These are phyloP conservation scores for Parmelia sp. DNA, from an alignment of 495 filamentous ascomycete species.

Conservation along the genomic window DNA sequence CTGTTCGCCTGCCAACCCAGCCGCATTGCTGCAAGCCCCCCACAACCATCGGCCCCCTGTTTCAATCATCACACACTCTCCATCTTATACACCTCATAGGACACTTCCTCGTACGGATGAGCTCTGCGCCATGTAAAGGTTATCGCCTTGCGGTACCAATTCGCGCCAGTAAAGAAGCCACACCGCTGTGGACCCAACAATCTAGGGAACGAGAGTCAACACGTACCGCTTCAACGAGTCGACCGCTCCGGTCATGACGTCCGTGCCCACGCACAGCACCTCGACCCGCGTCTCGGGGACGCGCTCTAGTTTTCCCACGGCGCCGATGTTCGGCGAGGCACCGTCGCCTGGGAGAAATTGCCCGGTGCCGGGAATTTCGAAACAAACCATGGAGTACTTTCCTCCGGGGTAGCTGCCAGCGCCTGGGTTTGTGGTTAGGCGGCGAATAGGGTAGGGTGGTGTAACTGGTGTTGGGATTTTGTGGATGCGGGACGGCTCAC, in stretches of 20 bases:
- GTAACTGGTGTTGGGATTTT: too few relatives aligned
- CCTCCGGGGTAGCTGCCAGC: constrained; percentile 41
- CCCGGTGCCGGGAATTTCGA: constrained; percentile 36
- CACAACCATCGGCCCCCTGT: neutral
- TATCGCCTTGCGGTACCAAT: neutral
- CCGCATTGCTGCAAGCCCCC: neutral
- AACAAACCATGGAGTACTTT: constrained; percentile 40
- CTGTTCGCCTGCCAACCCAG: neutral
- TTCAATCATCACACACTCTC: constrained; percentile 53
- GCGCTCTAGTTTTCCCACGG: constrained; percentile 37
- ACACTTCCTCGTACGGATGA: constrained; percentile 74
- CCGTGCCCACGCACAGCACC: constrained; percentile 46
- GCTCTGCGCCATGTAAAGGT: constrained; percentile 35
- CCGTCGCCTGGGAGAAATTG: constrained; percentile 40
- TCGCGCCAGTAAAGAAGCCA: neutral
- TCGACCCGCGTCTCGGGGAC: constrained; percentile 50
- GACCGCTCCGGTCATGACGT: constrained; percentile 42
- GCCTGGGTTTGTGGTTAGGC: too few relatives aligned
- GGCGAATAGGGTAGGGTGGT: too few relatives aligned
- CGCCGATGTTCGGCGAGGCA: constrained; percentile 39
- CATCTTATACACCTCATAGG: constrained; percentile 68
- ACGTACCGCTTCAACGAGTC: constrained; percentile 32
- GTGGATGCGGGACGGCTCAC: constrained; percentile 1
- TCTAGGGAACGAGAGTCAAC: neutral
- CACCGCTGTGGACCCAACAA: neutral